Percentiles rank a stretch among this genome's conserved stretches.
Conservation (phyloP, 805 yeast genomes). For the Wickerhamomyces alni region DNA sequence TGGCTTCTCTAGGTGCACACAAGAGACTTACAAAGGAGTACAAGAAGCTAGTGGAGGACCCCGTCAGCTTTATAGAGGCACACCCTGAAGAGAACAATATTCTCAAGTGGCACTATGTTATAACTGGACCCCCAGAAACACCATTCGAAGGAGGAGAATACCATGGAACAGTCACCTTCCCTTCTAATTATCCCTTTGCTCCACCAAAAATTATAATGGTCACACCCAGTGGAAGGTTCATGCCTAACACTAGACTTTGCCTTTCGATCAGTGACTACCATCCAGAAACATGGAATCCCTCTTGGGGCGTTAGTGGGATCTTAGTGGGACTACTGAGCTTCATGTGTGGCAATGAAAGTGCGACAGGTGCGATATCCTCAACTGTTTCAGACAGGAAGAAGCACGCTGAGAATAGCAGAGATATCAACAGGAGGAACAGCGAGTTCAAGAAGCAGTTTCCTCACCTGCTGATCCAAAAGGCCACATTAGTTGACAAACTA, state of each 20-base stretch:
- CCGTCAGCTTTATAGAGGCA: constrained; percentile 79
- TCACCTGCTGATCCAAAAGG: constrained; percentile 12
- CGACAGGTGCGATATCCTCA: constrained; percentile 73
- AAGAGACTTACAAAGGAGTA: constrained; percentile 70
- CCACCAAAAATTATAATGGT: constrained; percentile 85
- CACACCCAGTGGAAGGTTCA: constrained; percentile 86
- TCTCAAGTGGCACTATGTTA: constrained; percentile 87
- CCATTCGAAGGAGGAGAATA: constrained; percentile 83
- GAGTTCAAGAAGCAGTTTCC: constrained; percentile 61
- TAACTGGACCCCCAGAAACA: constrained; percentile 87
- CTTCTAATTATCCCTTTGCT: constrained; percentile 78
- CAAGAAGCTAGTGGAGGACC: constrained; percentile 63
- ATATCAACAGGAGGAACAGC: constrained; percentile 52
- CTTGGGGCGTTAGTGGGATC: constrained; percentile 89
- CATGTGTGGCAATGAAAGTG: constrained; percentile 80
- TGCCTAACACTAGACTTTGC: constrained; percentile 70
- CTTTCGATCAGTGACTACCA: constrained; percentile 87
- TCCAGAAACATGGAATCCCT: constrained; percentile 93
- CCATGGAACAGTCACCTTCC: constrained; percentile 79
- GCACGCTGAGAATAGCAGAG: constrained; percentile 50
- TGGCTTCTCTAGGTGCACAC: no score
- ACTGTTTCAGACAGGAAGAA: constrained; percentile 45
- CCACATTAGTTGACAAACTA: no score
- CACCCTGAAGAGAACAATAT: constrained; percentile 82
- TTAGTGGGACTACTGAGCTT: constrained; percentile 81